A percentile compares a stretch with the other conserved stretches of the same genome.
Evolutionary conservation across 192 early-diverging fungal genomes (phyloP).

Genomic region (Backusella parvicylindrica): DNA sequence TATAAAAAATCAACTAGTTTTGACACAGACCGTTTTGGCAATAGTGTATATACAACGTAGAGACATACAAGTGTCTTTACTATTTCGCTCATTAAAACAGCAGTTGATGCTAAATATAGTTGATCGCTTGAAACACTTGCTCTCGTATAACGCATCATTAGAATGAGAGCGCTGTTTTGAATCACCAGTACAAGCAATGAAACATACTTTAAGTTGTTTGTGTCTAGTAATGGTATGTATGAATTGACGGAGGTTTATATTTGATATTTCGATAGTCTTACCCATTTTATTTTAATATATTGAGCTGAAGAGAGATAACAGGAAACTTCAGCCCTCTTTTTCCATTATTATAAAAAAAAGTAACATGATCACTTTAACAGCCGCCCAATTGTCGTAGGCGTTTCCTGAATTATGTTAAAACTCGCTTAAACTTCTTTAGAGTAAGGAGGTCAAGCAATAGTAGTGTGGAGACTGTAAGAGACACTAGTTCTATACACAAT

Average conservation of each 20-base stretch:
- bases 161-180: constrained; percentile 80
- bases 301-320: too few relatives aligned
- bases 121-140: constrained; percentile 27
- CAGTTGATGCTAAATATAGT: constrained; percentile 76
- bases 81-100: constrained; percentile 84
- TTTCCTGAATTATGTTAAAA: too few relatives aligned
- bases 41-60: constrained; percentile 21
- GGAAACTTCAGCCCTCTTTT: too few relatives aligned
- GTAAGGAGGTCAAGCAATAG: too few relatives aligned
- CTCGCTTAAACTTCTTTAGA: too few relatives aligned
- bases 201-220: constrained; percentile 61
- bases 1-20: constrained; percentile 32
- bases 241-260: not conserved
- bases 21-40: constrained; percentile 23
- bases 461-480: too few relatives aligned
- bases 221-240: not conserved
- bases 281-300: too few relatives aligned
- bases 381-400: too few relatives aligned
- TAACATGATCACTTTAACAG: too few relatives aligned
- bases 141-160: constrained; percentile 90
- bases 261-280: not conserved
- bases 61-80: constrained; percentile 67
- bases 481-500: too few relatives aligned
- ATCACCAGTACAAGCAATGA: constrained; percentile 79
- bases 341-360: too few relatives aligned